Percentiles rank a stretch among this genome's conserved stretches.
These are phyloP conservation scores for Fusarium penzigii DNA, from an alignment of 2,329 filamentous ascomycete species.

Conservation along the genomic window DNA sequence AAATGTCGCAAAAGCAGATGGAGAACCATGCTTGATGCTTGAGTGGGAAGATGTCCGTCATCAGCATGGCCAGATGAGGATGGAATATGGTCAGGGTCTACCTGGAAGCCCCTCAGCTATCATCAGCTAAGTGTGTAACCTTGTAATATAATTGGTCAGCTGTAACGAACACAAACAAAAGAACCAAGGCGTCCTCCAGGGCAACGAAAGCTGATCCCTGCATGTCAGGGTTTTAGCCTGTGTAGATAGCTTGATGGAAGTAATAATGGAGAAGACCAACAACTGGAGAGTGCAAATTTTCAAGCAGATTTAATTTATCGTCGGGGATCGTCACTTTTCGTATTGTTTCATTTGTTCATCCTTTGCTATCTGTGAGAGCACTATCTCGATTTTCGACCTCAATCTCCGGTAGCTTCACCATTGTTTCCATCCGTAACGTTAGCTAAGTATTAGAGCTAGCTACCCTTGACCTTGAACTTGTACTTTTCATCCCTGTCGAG, in stretches of 20 bases:
- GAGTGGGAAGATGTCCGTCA: background rate
- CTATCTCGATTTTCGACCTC: too few relatives aligned
- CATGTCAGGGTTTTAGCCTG: background rate
- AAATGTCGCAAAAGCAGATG: background rate
- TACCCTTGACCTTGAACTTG: conserved; percentile 6
- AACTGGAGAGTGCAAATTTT: background rate
- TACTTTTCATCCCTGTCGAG: conserved; percentile 43
- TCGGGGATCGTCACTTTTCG: too few relatives aligned
- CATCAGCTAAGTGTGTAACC: background rate
- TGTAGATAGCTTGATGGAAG: background rate
- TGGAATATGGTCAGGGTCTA: background rate
- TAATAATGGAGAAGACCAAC: background rate
- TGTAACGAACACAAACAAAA: background rate
- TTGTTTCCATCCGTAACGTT: too few relatives aligned
- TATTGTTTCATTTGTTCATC: too few relatives aligned
- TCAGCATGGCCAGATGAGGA: background rate
- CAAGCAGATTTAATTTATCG: background rate
- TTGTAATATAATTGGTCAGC: background rate
- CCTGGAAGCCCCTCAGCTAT: background rate
- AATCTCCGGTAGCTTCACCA: too few relatives aligned
- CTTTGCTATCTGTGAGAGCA: too few relatives aligned
- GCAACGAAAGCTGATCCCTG: background rate
- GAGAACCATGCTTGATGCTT: background rate
- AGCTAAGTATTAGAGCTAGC: too few relatives aligned
- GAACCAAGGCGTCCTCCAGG: background rate